Conservation (phyloP, 441 rosid species). For the Euphorbia celastroides region DNA sequence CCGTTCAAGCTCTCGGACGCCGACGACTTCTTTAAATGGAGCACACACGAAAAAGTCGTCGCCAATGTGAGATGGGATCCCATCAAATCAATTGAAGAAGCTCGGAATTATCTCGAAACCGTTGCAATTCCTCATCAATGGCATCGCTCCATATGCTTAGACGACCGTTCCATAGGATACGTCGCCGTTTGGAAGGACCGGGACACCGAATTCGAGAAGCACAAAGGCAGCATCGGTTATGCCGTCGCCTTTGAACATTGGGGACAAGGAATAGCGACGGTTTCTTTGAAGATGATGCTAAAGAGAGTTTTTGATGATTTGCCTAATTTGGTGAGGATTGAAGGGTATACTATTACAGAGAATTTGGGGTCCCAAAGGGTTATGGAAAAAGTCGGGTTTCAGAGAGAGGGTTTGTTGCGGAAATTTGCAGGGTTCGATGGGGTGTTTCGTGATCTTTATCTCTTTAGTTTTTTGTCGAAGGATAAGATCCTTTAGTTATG, state of each 20-base stretch:
- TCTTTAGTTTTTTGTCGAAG: slow-evolving; percentile 36
- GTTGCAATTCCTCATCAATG: slow-evolving; percentile 36
- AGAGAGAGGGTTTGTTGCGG: slow-evolving; percentile 45
- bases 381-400: slow-evolving; percentile 49
- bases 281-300: slow-evolving; percentile 34
- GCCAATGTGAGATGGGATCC: slow-evolving; percentile 34
- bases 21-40: slow-evolving; percentile 42
- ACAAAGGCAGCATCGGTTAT: slow-evolving; percentile 33
- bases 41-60: slow-evolving; percentile 31
- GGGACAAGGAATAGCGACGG: slow-evolving; percentile 35
- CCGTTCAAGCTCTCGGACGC: slow-evolving; percentile 42
- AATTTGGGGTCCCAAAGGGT: slow-evolving; percentile 39
- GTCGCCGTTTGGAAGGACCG: slow-evolving; percentile 21
- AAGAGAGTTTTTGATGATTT: slow-evolving; percentile 24
- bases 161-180: slow-evolving; percentile 35
- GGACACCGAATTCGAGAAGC: slow-evolving; percentile 24
- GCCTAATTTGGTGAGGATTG: slow-evolving; percentile 41
- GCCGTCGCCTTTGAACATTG: slow-evolving; percentile 32
- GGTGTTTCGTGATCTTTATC: slow-evolving; percentile 36
- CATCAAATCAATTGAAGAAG: slow-evolving; percentile 32
- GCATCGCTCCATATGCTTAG: slow-evolving; percentile 41
- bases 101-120: slow-evolving; percentile 22
- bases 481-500: slow-evolving; percentile 8
- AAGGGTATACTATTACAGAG: slow-evolving; percentile 40
- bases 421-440: slow-evolving; percentile 33